These are phyloP conservation scores for Ceratobasidium sp. DNA, from an alignment of 1,284 basidiomycete species.

Conservation along the genomic window DNA sequence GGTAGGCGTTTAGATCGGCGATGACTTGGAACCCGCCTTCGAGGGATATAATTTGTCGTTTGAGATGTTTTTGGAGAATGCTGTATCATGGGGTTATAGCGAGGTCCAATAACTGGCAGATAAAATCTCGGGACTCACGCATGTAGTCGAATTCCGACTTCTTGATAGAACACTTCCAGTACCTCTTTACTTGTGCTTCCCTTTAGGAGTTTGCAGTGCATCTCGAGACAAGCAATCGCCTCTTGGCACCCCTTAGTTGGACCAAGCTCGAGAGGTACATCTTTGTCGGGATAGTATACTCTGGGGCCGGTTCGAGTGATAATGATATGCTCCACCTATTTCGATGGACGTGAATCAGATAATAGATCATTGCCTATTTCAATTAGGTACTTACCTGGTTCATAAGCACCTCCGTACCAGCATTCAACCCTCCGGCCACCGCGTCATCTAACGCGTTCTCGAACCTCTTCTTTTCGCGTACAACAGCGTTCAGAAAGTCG, in stretches of 20 bases:
- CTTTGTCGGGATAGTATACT: conserved; percentile 92
- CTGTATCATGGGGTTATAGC: conserved; percentile 62
- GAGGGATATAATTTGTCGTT: conserved; percentile 95
- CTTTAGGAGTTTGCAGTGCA: conserved; percentile 90
- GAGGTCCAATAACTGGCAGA: not conserved
- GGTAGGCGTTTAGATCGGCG: conserved; percentile 94
- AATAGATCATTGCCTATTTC: not conserved
- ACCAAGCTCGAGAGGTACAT: conserved; percentile 79
- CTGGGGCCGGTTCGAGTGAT: conserved; percentile 83
- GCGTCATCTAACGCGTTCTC: conserved; percentile 93
- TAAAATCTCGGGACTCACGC: conserved; percentile 68
- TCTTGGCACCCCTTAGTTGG: conserved; percentile 90
- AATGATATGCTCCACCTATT: conserved; percentile 93
- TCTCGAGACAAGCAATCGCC: conserved; percentile 87
- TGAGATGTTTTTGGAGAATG: conserved; percentile 96
- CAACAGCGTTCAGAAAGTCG: conserved; percentile 94
- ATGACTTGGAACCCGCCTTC: conserved; percentile 96
- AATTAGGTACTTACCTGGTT: conserved; percentile 75
- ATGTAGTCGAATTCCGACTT: conserved; percentile 93
- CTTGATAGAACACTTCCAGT: conserved; percentile 96
- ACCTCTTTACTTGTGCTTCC: conserved; percentile 97
- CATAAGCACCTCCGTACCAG: conserved; percentile 96
- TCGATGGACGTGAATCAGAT: not conserved
- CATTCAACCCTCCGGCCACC: conserved; percentile 93
- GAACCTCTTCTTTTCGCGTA: conserved; percentile 96